Percentiles rank a stretch among this genome's conserved stretches.
phyloP scores from a whole-genome alignment of 208 protist species.

The Leishmania amazonensis region DNA sequence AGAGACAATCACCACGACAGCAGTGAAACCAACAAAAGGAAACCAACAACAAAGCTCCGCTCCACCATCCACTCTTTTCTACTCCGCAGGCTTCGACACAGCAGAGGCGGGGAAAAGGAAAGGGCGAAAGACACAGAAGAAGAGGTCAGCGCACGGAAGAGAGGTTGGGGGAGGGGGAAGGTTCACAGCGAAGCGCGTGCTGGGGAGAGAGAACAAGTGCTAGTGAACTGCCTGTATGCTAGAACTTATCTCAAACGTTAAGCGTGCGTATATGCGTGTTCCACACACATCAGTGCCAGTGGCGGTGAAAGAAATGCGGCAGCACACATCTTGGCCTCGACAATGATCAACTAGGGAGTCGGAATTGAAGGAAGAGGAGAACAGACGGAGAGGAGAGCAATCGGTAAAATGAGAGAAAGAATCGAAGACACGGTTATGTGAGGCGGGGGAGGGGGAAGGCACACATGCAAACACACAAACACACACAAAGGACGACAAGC shows the following conservation, averaged over 20 bases:
- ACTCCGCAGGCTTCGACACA: background rate
- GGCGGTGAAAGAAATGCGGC: background rate
- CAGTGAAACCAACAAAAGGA: background rate
- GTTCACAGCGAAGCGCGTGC: background rate
- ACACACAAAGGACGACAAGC: background rate
- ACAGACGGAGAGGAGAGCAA: background rate
- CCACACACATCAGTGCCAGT: background rate
- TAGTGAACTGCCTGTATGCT: background rate
- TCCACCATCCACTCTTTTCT: background rate
- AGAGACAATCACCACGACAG: background rate
- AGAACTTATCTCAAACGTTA: background rate
- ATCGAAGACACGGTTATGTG: background rate
- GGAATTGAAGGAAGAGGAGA: background rate
- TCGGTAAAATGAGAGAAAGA: slow-evolving; percentile 15
- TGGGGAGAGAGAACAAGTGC: no score
- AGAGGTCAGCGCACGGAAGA: background rate
- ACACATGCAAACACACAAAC: background rate
- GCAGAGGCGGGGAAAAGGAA: background rate
- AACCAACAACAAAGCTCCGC: background rate
- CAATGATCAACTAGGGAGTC: background rate
- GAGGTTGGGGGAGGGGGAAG: background rate
- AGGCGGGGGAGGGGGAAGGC: background rate
- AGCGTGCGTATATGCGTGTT: background rate
- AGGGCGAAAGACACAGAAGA: background rate
- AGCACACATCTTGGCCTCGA: background rate